phyloP scores from a whole-genome alignment of 768 basidiomycete genomes.

The Calocybe gangraenosa region DNA sequence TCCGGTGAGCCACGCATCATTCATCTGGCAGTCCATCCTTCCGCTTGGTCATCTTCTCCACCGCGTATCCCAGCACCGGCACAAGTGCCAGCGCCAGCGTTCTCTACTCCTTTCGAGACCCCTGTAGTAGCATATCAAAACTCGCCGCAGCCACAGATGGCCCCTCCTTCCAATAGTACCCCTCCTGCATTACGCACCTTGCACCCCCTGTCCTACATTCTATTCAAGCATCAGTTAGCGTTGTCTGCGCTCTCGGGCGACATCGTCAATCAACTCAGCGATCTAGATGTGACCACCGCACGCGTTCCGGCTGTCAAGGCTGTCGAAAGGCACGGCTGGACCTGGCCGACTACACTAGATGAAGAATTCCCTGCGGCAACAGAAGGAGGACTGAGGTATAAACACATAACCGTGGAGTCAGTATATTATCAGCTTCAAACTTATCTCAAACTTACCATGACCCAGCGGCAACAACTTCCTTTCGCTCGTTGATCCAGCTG shows the following conservation, averaged over 20 bases:
- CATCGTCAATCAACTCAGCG: not conserved
- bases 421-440: conserved; percentile 15
- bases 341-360: conserved; percentile 49
- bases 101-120: conserved; percentile 1
- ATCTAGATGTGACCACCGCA: conserved; percentile 10
- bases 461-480: conserved; percentile 52
- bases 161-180: not conserved
- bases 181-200: conserved; percentile 3
- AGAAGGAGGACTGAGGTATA: conserved; percentile 39
- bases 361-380: conserved; percentile 37
- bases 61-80: conserved; percentile 29
- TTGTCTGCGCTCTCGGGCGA: conserved; percentile 28
- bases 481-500: conserved; percentile 39
- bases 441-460: conserved; percentile 10
- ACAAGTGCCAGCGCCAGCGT: conserved; percentile 5
- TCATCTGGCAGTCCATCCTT: conserved; percentile 78
- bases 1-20: conserved; percentile 56
- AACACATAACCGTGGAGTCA: conserved; percentile 34
- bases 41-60: conserved; percentile 62
- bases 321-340: conserved; percentile 38
- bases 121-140: conserved; percentile 7
- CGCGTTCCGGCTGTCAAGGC: conserved; percentile 27
- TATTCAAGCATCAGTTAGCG: conserved; percentile 40
- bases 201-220: conserved; percentile 31
- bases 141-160: conserved; percentile 1